Evolutionary conservation across 345 rosid genomes (phyloP), one percentile per base, ranked within the genome.

Genomic region (Rubroshorea leprosula): DNA sequence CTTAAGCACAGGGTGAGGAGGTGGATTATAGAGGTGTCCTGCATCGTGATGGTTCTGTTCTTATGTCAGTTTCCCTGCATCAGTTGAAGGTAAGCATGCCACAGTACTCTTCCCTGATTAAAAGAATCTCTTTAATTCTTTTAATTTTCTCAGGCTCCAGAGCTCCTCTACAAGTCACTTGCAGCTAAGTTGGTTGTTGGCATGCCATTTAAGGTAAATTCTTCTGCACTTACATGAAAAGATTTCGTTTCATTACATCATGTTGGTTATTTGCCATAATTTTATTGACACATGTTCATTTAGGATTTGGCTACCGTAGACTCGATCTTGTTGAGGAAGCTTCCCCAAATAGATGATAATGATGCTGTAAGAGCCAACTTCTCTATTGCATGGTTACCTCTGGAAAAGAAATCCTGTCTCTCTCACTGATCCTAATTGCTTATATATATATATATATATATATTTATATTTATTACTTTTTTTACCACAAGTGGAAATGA

Each of bases 21-120:
- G 97, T 89, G 47, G 99, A 93, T 74, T 93, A 78, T 68, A 86
- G 99, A 74, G 91, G 91, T 45, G 94, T 71, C 51, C 81, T 89
- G 77, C 99, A 93, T 72, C 96, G 99, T 57, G 97, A 93, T 78
- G 99, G 99, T 55, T 93, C 97, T 18, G 97, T 93, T 63, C 83
- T 93, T 22, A 84, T 83, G 97, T 78, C 91, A 5, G 77, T 89
- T 72, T 78, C 94, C 62, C 60, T 83, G 68, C 81, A 93, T 75
- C 91, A 89, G 62, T 73, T 93, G 55, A 89, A 89, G 85, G 73
- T 91, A 87, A 67, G 86, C 85, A 69, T 84, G 85, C 27, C 43
- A 22, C n/a, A 35, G 5, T n/a, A 44, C 17, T 58, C 41, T 58
- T 54, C 41, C 26, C 52, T 53, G 44, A 31, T 35, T 35, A 35